A percentile compares a stretch with the other conserved stretches of the same genome.
phyloP scores from a whole-genome alignment of 805 yeast genomes.

The Myxozyma neotropica region DNA sequence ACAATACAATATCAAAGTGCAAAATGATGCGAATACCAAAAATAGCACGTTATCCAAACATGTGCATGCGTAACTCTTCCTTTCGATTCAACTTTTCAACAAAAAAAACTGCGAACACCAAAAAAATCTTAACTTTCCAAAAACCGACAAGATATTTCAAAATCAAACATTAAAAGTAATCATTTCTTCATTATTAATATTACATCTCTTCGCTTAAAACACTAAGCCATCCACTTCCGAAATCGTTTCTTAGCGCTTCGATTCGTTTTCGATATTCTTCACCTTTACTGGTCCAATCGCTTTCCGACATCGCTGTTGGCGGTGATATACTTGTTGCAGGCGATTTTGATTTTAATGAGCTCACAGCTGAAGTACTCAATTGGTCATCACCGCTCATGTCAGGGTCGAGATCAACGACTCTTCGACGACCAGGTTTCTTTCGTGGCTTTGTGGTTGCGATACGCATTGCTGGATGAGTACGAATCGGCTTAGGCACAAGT shows the following conservation, averaged over 20 bases:
- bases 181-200: background rate
- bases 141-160: no score
- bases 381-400: constrained; percentile 24
- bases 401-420: constrained; percentile 27
- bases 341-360: constrained; percentile 15
- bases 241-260: constrained; percentile 41
- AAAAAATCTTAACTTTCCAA: no score
- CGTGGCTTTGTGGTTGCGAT: constrained; percentile 12
- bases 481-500: background rate
- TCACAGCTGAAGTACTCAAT: constrained; percentile 19
- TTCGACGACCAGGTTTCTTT: constrained; percentile 14
- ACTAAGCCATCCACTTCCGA: constrained; percentile 40
- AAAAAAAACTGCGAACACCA: no score
- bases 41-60: no score
- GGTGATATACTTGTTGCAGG: constrained; percentile 10
- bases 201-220: constrained; percentile 39
- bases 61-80: no score
- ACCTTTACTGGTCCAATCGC: constrained; percentile 34
- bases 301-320: constrained; percentile 6
- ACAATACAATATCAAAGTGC: no score
- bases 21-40: no score
- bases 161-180: no score
- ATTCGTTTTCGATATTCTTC: constrained; percentile 45
- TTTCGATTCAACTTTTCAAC: no score
- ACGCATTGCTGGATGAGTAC: constrained; percentile 19